A percentile compares a stretch with the other conserved stretches of the same genome.
phyloP scores from a whole-genome alignment of 768 basidiomycete genomes.

The Pleurotus giganteus region DNA sequence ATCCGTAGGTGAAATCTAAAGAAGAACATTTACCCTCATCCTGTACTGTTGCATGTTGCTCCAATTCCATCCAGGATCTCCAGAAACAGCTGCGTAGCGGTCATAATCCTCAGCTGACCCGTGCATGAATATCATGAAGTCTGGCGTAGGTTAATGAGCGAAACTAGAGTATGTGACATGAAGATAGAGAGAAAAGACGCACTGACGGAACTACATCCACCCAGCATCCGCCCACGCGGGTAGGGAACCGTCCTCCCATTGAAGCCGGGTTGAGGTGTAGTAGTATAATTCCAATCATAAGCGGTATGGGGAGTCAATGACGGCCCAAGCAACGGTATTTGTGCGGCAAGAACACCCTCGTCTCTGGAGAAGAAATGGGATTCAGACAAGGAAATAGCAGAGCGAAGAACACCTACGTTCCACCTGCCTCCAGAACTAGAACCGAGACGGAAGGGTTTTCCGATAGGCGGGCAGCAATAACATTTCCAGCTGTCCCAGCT shows the following conservation, averaged over 20 bases:
- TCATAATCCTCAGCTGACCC: constrained; percentile 36
- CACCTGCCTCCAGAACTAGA: constrained; percentile 4
- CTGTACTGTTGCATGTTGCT: constrained; percentile 30
- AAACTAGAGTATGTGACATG: background rate
- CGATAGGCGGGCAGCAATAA: constrained; percentile 2
- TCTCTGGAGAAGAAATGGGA: constrained; percentile 10
- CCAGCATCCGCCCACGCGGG: constrained; percentile 27
- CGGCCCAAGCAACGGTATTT: constrained; percentile 17
- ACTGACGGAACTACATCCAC: constrained; percentile 32
- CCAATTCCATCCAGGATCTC: constrained; percentile 38
- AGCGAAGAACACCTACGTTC: background rate
- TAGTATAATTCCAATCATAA: constrained; percentile 36
- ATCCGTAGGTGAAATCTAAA: background rate
- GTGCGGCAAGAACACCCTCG: constrained; percentile 13
- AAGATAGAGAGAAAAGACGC: constrained; percentile 1
- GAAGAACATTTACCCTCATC: constrained; percentile 21
- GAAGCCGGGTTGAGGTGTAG: constrained; percentile 27
- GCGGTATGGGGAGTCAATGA: constrained; percentile 12
- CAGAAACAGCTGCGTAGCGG: constrained; percentile 28
- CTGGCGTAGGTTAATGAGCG: constrained; percentile 10
- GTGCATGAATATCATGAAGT: constrained; percentile 23
- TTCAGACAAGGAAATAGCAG: background rate
- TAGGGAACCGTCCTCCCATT: constrained; percentile 23
- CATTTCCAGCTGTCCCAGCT: constrained; percentile 8
- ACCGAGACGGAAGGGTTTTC: background rate